Conservation (phyloP, 2,329 filamentous ascomycete genomes). For the Xylaria sp. region DNA sequence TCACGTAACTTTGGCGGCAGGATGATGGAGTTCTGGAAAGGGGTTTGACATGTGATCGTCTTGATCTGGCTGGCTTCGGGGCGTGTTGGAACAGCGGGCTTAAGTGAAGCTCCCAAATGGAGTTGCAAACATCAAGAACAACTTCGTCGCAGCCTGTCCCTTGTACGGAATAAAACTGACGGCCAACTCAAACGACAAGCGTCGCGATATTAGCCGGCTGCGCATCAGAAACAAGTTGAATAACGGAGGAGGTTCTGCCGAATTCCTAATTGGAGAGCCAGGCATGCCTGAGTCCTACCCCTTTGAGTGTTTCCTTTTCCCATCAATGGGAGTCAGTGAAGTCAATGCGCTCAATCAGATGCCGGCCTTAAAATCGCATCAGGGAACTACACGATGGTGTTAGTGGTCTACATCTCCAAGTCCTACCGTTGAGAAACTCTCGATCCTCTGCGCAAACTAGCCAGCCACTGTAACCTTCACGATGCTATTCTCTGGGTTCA, state of each 20-base stretch:
- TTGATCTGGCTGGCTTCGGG: too few species aligned
- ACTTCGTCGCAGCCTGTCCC: too few species aligned
- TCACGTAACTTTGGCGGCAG: too few species aligned
- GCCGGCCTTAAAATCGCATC: constrained; percentile 2
- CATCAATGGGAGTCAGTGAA: constrained; percentile 13
- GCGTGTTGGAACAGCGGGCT: background rate
- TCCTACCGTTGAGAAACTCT: too few species aligned
- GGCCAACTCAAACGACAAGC: background rate
- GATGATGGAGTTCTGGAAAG: too few species aligned
- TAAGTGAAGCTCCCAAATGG: background rate
- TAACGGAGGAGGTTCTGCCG: background rate
- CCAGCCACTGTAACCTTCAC: background rate
- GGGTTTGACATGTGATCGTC: too few species aligned
- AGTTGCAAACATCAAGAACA: background rate
- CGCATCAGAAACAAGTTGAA: background rate
- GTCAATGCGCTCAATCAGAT: background rate
- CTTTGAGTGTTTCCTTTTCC: constrained; percentile 10
- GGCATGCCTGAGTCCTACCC: background rate
- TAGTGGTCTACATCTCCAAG: background rate
- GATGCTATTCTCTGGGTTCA: constrained; percentile 23
- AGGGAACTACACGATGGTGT: background rate
- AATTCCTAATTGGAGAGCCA: background rate
- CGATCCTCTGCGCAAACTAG: too few species aligned
- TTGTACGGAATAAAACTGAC: background rate
- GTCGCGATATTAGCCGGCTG: background rate